A percentile compares a stretch with the other conserved stretches of the same genome.
Evolutionary conservation across 2,329 filamentous ascomycete genomes (phyloP).

Genomic region (Hymenoscyphus infarciens): DNA sequence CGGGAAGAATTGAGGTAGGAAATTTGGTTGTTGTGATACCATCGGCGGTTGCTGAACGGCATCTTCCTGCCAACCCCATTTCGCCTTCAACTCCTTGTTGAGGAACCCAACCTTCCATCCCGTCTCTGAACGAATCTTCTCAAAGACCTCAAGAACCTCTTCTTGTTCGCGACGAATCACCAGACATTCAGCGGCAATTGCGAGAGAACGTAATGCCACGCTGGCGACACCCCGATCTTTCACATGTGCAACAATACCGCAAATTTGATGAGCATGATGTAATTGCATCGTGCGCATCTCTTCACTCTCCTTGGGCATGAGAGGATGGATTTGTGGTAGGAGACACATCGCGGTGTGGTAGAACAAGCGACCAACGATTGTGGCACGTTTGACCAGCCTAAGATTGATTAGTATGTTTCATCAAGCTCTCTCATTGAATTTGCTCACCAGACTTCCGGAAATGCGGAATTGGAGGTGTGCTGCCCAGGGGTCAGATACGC

Average conservation of each 20-base stretch:
- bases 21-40: conserved; percentile 23
- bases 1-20: conserved; percentile 32
- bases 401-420: conserved; percentile 26
- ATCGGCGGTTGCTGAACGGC: conserved; percentile 28
- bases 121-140: conserved; percentile 69
- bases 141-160: conserved; percentile 74
- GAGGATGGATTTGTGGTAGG: conserved; percentile 74
- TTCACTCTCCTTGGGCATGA: conserved; percentile 51
- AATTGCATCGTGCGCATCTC: conserved; percentile 69
- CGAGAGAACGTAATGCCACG: conserved; percentile 74
- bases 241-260: conserved; percentile 82
- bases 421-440: conserved; percentile 9
- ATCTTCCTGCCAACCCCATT: conserved; percentile 67
- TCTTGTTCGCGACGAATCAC: conserved; percentile 68
- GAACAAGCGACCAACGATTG: conserved; percentile 78
- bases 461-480: conserved; percentile 66
- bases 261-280: conserved; percentile 78
- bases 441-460: conserved; percentile 80
- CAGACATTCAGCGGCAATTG: conserved; percentile 72
- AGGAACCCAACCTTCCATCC: conserved; percentile 75
- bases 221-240: conserved; percentile 76
- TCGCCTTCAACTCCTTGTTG: conserved; percentile 67
- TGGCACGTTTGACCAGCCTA: conserved; percentile 78
- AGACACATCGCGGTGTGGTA: conserved; percentile 85
- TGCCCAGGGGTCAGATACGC: conserved; percentile 69